phyloP scores from a whole-genome alignment of 176 grass and related monocot genomes.

The Carex parvula region DNA sequence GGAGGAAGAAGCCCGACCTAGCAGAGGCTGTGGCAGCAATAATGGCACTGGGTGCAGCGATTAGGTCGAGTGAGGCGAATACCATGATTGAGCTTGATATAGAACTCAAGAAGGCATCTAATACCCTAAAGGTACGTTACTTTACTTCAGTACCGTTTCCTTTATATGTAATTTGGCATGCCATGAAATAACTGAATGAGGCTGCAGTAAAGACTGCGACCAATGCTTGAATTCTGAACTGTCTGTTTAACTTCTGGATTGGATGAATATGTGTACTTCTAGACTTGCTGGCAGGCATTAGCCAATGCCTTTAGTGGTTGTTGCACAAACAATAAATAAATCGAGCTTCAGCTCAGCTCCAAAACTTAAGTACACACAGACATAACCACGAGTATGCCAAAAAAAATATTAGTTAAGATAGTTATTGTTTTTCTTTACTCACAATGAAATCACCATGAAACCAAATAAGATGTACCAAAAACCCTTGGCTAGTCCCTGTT shows the following conservation, averaged over 20 bases:
- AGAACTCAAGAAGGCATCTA: conserved; percentile 93
- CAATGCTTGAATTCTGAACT: background rate
- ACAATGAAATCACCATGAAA: background rate
- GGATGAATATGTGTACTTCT: background rate
- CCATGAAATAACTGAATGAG: background rate
- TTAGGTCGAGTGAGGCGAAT: conserved; percentile 78
- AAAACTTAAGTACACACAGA: background rate
- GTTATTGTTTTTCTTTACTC: background rate
- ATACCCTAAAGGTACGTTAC: conserved; percentile 65
- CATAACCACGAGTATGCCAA: background rate
- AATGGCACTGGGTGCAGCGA: conserved; percentile 87
- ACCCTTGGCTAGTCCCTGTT: background rate
- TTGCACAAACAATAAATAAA: background rate
- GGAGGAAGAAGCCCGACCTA: conserved; percentile 86
- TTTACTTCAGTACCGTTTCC: background rate
- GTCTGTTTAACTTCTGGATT: background rate
- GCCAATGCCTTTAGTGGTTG: background rate
- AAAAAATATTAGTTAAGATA: background rate
- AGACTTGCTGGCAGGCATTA: background rate
- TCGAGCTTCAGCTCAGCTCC: background rate
- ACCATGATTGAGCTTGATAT: conserved; percentile 99
- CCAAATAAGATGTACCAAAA: background rate
- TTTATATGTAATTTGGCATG: background rate
- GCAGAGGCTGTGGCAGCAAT: conserved; percentile 94
- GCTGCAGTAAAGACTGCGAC: background rate